Evolutionary conservation across 345 rosid species (phyloP), one percentile per base, ranked within the genome.

Genomic region (Rhodamnia rubescens): DNA sequence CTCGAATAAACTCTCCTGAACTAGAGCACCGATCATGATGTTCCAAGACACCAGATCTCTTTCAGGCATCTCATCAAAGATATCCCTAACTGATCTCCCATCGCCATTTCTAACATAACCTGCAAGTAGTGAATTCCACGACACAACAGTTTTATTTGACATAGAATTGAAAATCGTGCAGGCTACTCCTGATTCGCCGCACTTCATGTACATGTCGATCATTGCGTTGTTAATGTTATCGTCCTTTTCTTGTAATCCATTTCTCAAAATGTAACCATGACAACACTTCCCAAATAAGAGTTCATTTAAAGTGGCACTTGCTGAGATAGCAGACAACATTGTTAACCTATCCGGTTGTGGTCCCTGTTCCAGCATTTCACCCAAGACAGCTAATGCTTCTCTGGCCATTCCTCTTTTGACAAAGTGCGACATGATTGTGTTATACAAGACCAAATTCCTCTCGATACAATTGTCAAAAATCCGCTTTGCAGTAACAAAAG

Each of bases 161-260:
- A 92, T 91, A 80, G 27, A 42, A 89, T 89, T 86, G 87, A 94
- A 93, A 78, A 92, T 85, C 87, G 24, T 88, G 53, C 87, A 27
- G 12, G 97, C 97, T 83, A 85, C 81, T 84, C 90, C 89, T 89
- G 89, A 86, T 90, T 88, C 78, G 8, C 89, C 84, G 86, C 92
- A 91, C 87, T 92, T 94, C 95, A 93, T 93, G 89, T 93, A 94
- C 95, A 93, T 93, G 85, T 93, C 92, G 81, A 92, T 91, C 81
- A 91, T 75, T 9, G 94, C 90, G 50, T 93, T 94, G 57, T 90
- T 87, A 84, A 94, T 69, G 80, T 69, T 55, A 78, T 86, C 91
- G 26, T 92, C 94, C 92, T 94, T 90, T 57, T 83, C 84, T 78
- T 89, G 92, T 84, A 93, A 86, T 44, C 92, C 92, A 85, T 86